These are phyloP conservation scores for Paramecium tetraurelia DNA, from an alignment of 73 alveolate species.

Conservation along the genomic window DNA sequence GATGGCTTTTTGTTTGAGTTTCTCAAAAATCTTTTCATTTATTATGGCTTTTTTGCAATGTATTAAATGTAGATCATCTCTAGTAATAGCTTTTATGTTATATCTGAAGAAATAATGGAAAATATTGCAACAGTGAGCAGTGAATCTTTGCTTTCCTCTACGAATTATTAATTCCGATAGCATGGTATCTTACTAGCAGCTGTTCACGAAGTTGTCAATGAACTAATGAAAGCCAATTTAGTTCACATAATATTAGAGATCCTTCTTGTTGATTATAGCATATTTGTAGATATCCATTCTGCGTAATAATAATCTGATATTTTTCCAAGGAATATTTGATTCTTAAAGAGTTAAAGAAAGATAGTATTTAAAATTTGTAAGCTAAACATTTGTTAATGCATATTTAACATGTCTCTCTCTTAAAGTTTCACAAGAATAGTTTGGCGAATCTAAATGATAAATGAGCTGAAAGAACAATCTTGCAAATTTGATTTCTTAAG, in stretches of 20 bases:
- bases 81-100: conserved; percentile 21
- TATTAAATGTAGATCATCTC: not conserved
- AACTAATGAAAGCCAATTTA: not conserved
- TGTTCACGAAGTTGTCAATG: not conserved
- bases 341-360: not conserved
- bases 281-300: conserved; percentile 42
- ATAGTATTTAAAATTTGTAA: not conserved
- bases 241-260: not conserved
- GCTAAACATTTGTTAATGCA: not conserved
- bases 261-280: conserved; percentile 9
- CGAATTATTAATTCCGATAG: not conserved
- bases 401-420: conserved; percentile 41
- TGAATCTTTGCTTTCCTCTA: not conserved
- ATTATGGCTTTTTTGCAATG: not conserved
- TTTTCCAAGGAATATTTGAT: not conserved
- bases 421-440: conserved; percentile 1
- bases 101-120: not conserved
- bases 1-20: not conserved
- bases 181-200: not conserved
- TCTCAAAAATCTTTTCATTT: not conserved
- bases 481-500: not conserved
- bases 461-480: not conserved
- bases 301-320: not conserved
- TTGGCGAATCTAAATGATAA: conserved; percentile 38
- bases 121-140: conserved; percentile 5